Base-by-base conservation (phyloP, 495 filamentous ascomycete genomes). In the Achaetomiella virescens region DNA sequence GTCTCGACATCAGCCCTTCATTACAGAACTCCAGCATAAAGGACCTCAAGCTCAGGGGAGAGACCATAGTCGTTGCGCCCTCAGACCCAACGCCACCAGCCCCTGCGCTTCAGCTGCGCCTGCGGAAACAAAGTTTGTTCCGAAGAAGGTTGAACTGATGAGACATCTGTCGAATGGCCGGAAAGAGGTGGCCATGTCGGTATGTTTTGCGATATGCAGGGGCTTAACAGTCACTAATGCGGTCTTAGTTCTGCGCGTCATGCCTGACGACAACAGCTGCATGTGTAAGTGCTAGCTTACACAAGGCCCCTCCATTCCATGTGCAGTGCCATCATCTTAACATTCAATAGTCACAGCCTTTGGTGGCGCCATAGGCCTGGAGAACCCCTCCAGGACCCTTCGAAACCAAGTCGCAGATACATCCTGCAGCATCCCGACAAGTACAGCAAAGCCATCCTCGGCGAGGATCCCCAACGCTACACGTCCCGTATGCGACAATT, bases 241-340 rank as follows among this genome's bases (percentile, higher is more conserved):
- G 3, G 18, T 12, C 22, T 5, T 38, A 79, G 84, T 96, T 27
- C 82, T 97, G 6, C 85, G 93, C 2, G 89, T 97, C 33, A 97
- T 98, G 93, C 89, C 91, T 10, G 93, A 97, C 65, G 93, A 98
- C 67, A 97, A 97, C 70, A 88, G 84, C 42, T 98, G 93, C 70
- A 84, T 97, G 56, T 98, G 64, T 67, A 42, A 58, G 64, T 42
- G 7, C 8, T 57, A n/a, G n/a, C 33, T 3, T 1, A 17, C 6
- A 12, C 29, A n/a, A 11, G 22, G 15, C 14, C 11, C 2, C 12
- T 18, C 3, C 15, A 6, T 52, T 35, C 6, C 10, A 10, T 11
- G 18, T 4, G 4, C 18, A 33, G 17, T 2, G 12, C 2, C 15
- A 22, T 31, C n/a, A n/a, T n/a, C n/a, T n/a, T 54, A 21, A 60